phyloP scores from a whole-genome alignment of 805 yeast genomes.

The Pichia cephalocereana region DNA sequence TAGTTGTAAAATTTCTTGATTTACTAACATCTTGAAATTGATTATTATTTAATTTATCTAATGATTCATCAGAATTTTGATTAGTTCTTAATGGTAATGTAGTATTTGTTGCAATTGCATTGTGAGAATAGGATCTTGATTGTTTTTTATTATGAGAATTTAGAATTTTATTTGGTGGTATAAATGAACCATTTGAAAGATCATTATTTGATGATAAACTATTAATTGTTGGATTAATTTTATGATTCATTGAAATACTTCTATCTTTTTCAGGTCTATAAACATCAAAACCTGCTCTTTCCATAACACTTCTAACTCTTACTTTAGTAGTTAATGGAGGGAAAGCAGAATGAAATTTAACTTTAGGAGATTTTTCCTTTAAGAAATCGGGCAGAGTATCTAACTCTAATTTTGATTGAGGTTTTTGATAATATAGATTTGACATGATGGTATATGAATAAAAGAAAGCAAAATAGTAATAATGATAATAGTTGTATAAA shows the following conservation, averaged over 20 bases:
- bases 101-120: not conserved
- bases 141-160: conserved; percentile 1
- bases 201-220: not conserved
- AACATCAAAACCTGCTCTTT: conserved; percentile 74
- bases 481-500: too few species aligned
- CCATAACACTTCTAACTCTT: conserved; percentile 61
- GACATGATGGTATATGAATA: not conserved
- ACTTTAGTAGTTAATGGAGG: conserved; percentile 62
- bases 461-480: not conserved
- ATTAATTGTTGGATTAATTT: not conserved
- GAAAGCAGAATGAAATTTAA: conserved; percentile 44
- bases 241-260: not conserved
- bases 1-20: not conserved
- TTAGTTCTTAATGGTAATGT: not conserved
- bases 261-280: conserved; percentile 23
- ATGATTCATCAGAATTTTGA: not conserved
- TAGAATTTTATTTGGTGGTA: conserved; percentile 3
- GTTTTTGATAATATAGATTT: not conserved
- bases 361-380: conserved; percentile 23
- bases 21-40: not conserved
- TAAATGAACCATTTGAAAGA: not conserved
- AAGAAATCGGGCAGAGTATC: conserved; percentile 25
- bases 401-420: conserved; percentile 14
- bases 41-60: not conserved
- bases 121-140: conserved; percentile 9